Conservation (phyloP, 129 eudicot genomes). For the Tagetes patula region DNA sequence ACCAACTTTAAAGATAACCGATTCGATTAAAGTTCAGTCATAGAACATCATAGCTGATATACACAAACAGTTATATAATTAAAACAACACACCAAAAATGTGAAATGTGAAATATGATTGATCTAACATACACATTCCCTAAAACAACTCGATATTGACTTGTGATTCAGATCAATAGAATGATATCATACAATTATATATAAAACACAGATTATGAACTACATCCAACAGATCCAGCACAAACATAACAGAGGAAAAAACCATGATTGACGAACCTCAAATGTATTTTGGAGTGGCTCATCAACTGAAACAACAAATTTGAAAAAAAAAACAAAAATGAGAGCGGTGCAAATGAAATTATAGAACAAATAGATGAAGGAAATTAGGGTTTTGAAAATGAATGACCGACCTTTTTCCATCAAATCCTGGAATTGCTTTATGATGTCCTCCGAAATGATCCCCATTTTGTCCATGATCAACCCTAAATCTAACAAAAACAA, state of each 20-base stretch:
- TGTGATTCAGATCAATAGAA: neutral
- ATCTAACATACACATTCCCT: conserved; percentile 5
- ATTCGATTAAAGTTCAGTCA: conserved; percentile 5
- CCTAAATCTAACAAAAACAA: conserved; percentile 24
- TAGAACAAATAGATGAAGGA: neutral
- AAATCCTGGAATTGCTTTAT: conserved; percentile 56
- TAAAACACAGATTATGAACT: neutral
- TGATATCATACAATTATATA: neutral
- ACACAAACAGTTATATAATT: neutral
- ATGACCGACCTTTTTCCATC: conserved; percentile 56
- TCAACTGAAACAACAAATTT: conserved; percentile 60
- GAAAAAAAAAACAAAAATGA: conserved; percentile 4
- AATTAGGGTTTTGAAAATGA: conserved; percentile 12
- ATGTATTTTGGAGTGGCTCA: conserved; percentile 71
- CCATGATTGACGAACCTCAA: conserved; percentile 47
- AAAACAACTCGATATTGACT: conserved; percentile 16
- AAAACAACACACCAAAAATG: conserved; percentile 3
- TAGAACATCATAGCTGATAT: conserved; percentile 9
- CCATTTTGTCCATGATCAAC: conserved; percentile 40
- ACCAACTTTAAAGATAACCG: neutral
- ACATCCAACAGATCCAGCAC: conserved; percentile 23
- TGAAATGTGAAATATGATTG: neutral
- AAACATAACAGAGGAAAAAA: conserved; percentile 14
- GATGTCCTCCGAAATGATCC: conserved; percentile 52
- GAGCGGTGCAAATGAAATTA: conserved; percentile 13